These are phyloP conservation scores for Ophiorrhiza pumila DNA, from an alignment of 257 asterid genomes.

Conservation along the genomic window DNA sequence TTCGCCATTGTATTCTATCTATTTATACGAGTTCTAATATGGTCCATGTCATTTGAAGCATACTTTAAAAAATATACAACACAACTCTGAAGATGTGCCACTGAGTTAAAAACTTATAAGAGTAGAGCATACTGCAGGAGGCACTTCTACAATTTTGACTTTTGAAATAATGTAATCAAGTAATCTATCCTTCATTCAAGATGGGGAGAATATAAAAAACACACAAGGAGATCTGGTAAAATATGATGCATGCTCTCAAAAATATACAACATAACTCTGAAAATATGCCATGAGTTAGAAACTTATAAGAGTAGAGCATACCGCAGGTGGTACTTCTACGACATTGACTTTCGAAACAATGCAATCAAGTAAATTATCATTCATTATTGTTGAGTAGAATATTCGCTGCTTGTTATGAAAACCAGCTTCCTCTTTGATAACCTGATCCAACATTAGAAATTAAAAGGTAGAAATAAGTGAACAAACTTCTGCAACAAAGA, in stretches of 20 bases:
- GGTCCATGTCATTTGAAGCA: no score
- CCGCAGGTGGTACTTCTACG: constrained; percentile 46
- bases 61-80: no score
- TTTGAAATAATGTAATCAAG: constrained; percentile 83
- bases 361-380: constrained; percentile 81
- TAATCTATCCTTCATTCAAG: constrained; percentile 62
- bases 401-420: constrained; percentile 70
- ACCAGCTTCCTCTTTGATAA: constrained; percentile 56
- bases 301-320: constrained; percentile 30
- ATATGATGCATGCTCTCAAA: not conserved
- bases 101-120: not conserved
- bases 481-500: constrained; percentile 4
- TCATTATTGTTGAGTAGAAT: constrained; percentile 67
- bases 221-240: no score
- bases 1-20: no score
- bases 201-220: constrained; percentile 71
- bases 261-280: not conserved
- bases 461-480: constrained; percentile 9
- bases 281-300: not conserved
- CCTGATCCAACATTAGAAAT: constrained; percentile 39
- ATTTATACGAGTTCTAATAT: no score
- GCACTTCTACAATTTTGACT: constrained; percentile 50
- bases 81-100: not conserved
- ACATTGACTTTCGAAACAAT: constrained; percentile 69
- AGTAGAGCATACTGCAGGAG: constrained; percentile 46